These are phyloP conservation scores for Globisporangium polare DNA, from an alignment of 352 stramenopile species.

Conservation along the genomic window DNA sequence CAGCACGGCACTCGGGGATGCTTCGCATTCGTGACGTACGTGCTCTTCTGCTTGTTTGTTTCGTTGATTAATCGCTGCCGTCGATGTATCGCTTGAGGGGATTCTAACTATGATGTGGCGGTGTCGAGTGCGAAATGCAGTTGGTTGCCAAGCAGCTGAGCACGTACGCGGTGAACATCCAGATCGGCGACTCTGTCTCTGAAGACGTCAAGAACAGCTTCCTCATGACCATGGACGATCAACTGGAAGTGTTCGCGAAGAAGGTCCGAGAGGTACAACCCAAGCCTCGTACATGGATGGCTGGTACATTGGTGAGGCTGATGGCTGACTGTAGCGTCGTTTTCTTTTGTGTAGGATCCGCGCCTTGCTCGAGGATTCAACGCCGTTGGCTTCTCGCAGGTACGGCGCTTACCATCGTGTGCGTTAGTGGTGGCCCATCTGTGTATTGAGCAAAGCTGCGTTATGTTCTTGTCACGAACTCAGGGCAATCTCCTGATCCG, in stretches of 20 bases:
- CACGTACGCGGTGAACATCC: constrained; percentile 86
- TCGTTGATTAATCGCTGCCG: background rate
- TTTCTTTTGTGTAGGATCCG: constrained; percentile 45
- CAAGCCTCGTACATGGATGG: no score
- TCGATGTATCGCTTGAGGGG: background rate
- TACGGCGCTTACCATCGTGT: constrained; percentile 12
- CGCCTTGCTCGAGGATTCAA: constrained; percentile 90
- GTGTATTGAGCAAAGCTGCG: background rate
- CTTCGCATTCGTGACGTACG: constrained; percentile 67
- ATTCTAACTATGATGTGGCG: background rate
- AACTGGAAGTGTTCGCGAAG: constrained; percentile 88
- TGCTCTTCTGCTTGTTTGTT: background rate
- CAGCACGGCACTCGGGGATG: constrained; percentile 90
- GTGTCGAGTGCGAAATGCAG: constrained; percentile 18
- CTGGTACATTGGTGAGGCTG: background rate
- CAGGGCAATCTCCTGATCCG: constrained; percentile 91
- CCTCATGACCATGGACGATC: constrained; percentile 90
- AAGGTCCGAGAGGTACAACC: constrained; percentile 65
- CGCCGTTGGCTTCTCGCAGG: constrained; percentile 91
- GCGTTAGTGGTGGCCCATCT: background rate
- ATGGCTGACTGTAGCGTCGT: background rate
- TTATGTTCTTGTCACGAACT: background rate
- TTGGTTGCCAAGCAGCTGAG: constrained; percentile 70
- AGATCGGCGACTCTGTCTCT: constrained; percentile 75
- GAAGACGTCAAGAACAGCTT: constrained; percentile 93